Percentiles rank a stretch among this genome's conserved stretches.
phyloP scores from a whole-genome alignment of 2,329 filamentous ascomycete species.

The Ceratocystis huliohia region DNA sequence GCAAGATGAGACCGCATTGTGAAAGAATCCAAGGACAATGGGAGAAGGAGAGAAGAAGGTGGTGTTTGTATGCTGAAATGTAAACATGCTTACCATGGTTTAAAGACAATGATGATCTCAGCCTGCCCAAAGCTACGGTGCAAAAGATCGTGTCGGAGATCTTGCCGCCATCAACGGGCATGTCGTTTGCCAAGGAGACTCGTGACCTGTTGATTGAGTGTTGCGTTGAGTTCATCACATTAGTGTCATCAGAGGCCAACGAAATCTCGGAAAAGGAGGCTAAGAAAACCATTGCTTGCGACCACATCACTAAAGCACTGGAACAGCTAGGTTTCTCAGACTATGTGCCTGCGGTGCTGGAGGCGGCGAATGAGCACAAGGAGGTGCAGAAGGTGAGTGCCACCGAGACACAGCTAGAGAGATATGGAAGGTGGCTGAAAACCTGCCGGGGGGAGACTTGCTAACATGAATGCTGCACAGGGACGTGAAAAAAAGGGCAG shows the following conservation, averaged over 20 bases:
- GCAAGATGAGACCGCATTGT: background rate
- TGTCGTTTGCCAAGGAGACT: slow-evolving; percentile 88
- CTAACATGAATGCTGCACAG: slow-evolving; percentile 46
- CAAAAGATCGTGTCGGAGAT: slow-evolving; percentile 90
- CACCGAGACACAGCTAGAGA: no score
- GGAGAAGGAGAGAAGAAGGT: background rate
- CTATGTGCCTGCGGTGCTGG: slow-evolving; percentile 77
- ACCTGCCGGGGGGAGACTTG: background rate
- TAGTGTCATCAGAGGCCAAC: slow-evolving; percentile 97
- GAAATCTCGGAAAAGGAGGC: slow-evolving; percentile 98
- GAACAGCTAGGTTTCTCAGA: slow-evolving; percentile 86
- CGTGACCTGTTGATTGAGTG: slow-evolving; percentile 94
- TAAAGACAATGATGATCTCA: slow-evolving; percentile 44
- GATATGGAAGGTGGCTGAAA: background rate
- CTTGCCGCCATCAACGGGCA: slow-evolving; percentile 57
- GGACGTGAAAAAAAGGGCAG: slow-evolving; percentile 92
- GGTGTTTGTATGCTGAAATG: background rate
- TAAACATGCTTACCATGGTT: background rate
- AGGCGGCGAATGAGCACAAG: slow-evolving; percentile 83
- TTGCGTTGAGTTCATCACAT: slow-evolving; percentile 97
- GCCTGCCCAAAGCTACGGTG: slow-evolving; percentile 55
- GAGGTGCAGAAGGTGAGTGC: slow-evolving; percentile 69
- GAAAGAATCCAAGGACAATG: background rate
- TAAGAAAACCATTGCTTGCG: slow-evolving; percentile 97
- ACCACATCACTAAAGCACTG: slow-evolving; percentile 91